Conservation (phyloP, 805 yeast species). For the Lachancea dasiensis region DNA sequence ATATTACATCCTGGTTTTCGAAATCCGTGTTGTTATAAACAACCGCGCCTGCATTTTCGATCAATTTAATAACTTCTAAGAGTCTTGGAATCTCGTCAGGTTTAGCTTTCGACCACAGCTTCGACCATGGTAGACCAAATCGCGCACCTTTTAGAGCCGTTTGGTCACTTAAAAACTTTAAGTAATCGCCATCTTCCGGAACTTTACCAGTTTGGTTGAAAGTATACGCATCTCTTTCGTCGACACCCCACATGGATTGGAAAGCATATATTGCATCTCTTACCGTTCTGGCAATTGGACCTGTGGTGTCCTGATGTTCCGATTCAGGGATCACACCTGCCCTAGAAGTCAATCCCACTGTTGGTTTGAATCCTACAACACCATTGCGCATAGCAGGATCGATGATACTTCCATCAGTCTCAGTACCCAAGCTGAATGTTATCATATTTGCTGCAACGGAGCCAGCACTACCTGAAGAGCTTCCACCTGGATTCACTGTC, state of each 20-base stretch:
- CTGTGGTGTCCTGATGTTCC: constrained; percentile 27
- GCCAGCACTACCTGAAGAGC: constrained; percentile 30
- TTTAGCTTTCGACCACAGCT: constrained; percentile 20
- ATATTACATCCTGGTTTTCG: constrained; percentile 24
- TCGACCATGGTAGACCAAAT: constrained; percentile 30
- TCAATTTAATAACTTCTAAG: constrained; percentile 15
- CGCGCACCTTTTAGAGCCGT: constrained; percentile 27
- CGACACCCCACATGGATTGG: constrained; percentile 28
- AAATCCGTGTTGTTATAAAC: constrained; percentile 28
- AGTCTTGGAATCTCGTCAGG: constrained; percentile 17
- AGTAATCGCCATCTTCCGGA: constrained; percentile 28
- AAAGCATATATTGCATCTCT: constrained; percentile 27
- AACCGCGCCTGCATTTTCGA: constrained; percentile 27
- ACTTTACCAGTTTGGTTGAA: constrained; percentile 24
- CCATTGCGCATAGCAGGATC: constrained; percentile 28
- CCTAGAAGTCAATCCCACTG: constrained; percentile 29
- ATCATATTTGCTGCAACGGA: constrained; percentile 28
- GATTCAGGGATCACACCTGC: constrained; percentile 29
- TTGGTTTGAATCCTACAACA: constrained; percentile 27
- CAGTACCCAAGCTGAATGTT: constrained; percentile 28
- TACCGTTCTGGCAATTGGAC: constrained; percentile 28
- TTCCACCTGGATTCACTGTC: constrained; percentile 27
- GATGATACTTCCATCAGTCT: constrained; percentile 29
- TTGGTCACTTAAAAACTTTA: constrained; percentile 22
- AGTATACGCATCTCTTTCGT: constrained; percentile 24